phyloP scores from a whole-genome alignment of 495 filamentous ascomycete genomes.

The Aspergillus sparsus region DNA sequence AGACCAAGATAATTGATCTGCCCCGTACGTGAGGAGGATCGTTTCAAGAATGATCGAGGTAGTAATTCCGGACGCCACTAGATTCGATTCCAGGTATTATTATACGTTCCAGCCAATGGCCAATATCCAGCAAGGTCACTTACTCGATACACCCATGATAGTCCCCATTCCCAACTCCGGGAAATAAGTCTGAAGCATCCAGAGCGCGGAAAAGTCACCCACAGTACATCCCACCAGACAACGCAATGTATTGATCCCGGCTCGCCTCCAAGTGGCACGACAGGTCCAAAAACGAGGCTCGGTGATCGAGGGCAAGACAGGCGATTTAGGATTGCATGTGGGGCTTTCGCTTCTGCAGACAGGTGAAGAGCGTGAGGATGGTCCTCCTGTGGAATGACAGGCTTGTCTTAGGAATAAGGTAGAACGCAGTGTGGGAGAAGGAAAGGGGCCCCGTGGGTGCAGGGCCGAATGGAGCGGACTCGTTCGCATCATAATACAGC shows the following conservation, averaged over 20 bases:
- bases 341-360: background rate
- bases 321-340: background rate
- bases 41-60: constrained; percentile 49
- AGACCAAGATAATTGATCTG: constrained; percentile 41
- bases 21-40: constrained; percentile 39
- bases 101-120: background rate
- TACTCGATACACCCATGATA: constrained; percentile 37
- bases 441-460: background rate
- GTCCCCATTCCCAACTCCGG: constrained; percentile 39
- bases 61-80: constrained; percentile 47
- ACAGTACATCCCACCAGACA: constrained; percentile 46
- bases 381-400: background rate
- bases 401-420: background rate
- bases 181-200: constrained; percentile 38
- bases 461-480: background rate
- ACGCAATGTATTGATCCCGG: constrained; percentile 47
- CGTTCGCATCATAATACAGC: background rate
- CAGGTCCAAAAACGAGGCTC: constrained; percentile 36
- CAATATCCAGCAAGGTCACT: background rate
- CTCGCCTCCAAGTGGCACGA: constrained; percentile 37
- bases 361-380: background rate
- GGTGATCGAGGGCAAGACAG: background rate
- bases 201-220: constrained; percentile 46
- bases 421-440: background rate
- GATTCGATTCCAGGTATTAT: background rate